Evolutionary conservation across 1,139 yeast genomes (phyloP), one percentile per base, ranked within the genome.

Genomic region (Candida buenavistaensis): DNA sequence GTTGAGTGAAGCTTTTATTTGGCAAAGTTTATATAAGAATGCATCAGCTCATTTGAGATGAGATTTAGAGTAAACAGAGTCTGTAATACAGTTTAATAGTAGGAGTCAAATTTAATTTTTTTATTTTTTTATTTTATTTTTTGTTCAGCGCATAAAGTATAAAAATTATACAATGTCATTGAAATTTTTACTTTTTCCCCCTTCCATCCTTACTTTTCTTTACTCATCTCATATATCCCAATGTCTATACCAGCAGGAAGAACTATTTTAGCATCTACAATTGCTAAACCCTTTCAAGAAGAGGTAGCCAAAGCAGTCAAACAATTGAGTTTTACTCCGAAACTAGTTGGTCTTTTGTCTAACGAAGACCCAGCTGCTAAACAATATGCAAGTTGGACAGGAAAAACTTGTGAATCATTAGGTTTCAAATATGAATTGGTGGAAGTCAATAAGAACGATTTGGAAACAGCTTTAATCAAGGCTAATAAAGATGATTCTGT

Each of bases 371-470:
- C 97, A 2, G 97, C 97, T 7, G 97, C 97, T 3, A 75, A 75
- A 52, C 84, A 84, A 85, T 92, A 92, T 57, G 98, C 98, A 29
- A 81, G 81, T 36, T 92, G 97, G 97, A 92, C 98, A 0, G 86
- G 84, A 23, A 90, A 88, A 58, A 90, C 97, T 0, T 82, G 95
- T 46, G 83, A 80, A 50, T 80, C 83, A 13, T 66, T 88, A 37
- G 98, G 98, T 0, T 89, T 92, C 64, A 68, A 75, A 21, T 92
- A 88, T 56, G 92, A 89, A 55, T 66, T 94, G 46, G 68, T 88
- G 33, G 72, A 73, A 44, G 81, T 84, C 8, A 79, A 76, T 47
- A 87, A 85, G 57, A 95, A 92, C 49, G 85, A 82, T 25, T 71
- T 92, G 43, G 98, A 92, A 59, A 89, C 82, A 45, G 82, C 80